Evolutionary conservation across 1,284 basidiomycete species (phyloP).

Genomic region (Filobasidium uniguttulatum): DNA sequence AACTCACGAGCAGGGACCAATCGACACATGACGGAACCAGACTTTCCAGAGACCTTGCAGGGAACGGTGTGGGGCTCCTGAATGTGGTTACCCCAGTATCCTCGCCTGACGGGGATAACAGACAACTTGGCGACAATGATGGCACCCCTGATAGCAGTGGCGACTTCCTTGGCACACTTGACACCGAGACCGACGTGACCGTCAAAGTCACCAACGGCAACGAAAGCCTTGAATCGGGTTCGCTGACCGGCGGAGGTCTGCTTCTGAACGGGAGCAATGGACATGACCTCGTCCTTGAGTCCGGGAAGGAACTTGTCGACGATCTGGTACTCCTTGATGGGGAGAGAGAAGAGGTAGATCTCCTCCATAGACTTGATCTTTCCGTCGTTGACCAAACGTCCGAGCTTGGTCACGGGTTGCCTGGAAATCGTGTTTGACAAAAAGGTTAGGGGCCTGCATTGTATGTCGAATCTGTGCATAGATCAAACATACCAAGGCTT

Average conservation of each 20-base stretch:
- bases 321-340: slow-evolving; percentile 97
- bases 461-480: background rate
- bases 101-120: slow-evolving; percentile 92
- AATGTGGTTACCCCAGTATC: slow-evolving; percentile 98
- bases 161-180: slow-evolving; percentile 99
- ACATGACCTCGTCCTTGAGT: slow-evolving; percentile 99
- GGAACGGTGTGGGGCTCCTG: slow-evolving; percentile 99
- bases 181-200: slow-evolving; percentile 99
- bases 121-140: slow-evolving; percentile 98
- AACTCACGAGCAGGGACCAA: slow-evolving; percentile 74
- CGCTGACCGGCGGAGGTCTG: slow-evolving; percentile 99
- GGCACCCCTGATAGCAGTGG: slow-evolving; percentile 96
- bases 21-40: slow-evolving; percentile 98
- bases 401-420: no score
- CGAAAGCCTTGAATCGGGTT: slow-evolving; percentile 99
- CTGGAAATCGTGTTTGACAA: no score
- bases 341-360: slow-evolving; percentile 99
- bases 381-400: slow-evolving; percentile 96
- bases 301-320: slow-evolving; percentile 95
- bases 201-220: slow-evolving; percentile 96
- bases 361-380: slow-evolving; percentile 99
- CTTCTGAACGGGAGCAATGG: slow-evolving; percentile 99
- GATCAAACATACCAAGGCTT: slow-evolving; percentile 77
- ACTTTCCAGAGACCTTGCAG: slow-evolving; percentile 95
- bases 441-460: background rate